Percentiles rank a stretch among this genome's conserved stretches.
phyloP scores from a whole-genome alignment of 2,329 filamentous ascomycete genomes.

The Colletotrichum lindemuthianum region DNA sequence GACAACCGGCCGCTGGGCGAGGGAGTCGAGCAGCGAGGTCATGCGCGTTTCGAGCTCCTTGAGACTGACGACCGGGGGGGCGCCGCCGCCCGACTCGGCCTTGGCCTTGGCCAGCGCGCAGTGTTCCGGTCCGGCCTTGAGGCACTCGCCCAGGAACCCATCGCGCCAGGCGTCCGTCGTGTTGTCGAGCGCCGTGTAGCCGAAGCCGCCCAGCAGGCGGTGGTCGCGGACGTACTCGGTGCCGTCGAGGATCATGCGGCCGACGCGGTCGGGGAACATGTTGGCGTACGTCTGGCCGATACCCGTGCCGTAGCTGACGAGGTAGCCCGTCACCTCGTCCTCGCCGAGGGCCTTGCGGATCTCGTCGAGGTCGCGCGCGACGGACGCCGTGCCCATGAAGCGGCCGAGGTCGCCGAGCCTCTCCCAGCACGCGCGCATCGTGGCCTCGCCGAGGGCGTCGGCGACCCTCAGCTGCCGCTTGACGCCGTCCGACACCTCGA shows the following conservation, averaged over 20 bases:
- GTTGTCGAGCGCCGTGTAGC: slow-evolving; percentile 59
- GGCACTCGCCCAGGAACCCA: slow-evolving; percentile 61
- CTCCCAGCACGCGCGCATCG: slow-evolving; percentile 54
- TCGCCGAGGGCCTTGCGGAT: slow-evolving; percentile 58
- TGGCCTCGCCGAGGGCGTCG: slow-evolving; percentile 58
- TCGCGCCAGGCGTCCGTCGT: slow-evolving; percentile 59
- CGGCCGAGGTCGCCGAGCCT: slow-evolving; percentile 55
- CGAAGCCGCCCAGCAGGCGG: slow-evolving; percentile 56
- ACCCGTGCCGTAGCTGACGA: slow-evolving; percentile 62
- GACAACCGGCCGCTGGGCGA: slow-evolving; percentile 50
- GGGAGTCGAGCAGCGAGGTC: slow-evolving; percentile 48
- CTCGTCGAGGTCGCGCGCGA: slow-evolving; percentile 59
- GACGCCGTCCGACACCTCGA: slow-evolving; percentile 46
- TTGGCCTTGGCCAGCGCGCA: slow-evolving; percentile 53
- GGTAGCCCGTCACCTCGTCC: slow-evolving; percentile 58
- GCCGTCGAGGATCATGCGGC: slow-evolving; percentile 60
- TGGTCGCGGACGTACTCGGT: slow-evolving; percentile 59
- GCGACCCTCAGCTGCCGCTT: slow-evolving; percentile 52
- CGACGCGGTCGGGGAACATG: slow-evolving; percentile 60
- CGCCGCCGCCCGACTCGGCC: slow-evolving; percentile 37
- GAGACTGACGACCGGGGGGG: slow-evolving; percentile 44
- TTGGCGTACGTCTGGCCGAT: slow-evolving; percentile 63
- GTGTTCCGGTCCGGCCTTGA: slow-evolving; percentile 56
- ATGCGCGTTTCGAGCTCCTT: slow-evolving; percentile 51
- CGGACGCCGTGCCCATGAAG: slow-evolving; percentile 57